Evolutionary conservation across 2,329 filamentous ascomycete species (phyloP).

Genomic region (Eutypa lata): DNA sequence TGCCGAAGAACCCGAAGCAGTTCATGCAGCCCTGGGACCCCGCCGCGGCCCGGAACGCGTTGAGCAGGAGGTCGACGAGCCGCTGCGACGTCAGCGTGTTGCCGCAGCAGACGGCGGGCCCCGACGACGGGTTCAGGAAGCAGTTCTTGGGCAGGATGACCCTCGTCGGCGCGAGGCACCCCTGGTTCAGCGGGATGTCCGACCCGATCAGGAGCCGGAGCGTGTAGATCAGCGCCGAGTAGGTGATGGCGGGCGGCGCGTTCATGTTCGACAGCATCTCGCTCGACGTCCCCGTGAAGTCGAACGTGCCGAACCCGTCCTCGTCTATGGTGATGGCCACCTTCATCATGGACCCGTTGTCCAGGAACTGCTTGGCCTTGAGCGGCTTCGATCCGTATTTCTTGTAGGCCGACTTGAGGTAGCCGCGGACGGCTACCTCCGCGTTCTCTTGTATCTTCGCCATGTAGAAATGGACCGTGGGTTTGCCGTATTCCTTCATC

Average conservation of each 20-base stretch:
- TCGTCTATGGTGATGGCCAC: constrained; percentile 53
- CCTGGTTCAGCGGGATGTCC: constrained; percentile 74
- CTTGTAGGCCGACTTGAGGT: constrained; percentile 34
- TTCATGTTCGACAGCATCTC: constrained; percentile 35
- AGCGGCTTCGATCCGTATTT: constrained; percentile 53
- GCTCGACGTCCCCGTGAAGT: constrained; percentile 48
- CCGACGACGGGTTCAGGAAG: constrained; percentile 29
- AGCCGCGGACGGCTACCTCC: constrained; percentile 31
- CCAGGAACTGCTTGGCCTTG: constrained; percentile 69
- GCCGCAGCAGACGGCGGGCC: constrained; percentile 19
- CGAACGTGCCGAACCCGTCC: constrained; percentile 67
- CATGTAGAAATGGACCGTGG: constrained; percentile 36
- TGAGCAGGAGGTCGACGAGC: constrained; percentile 15
- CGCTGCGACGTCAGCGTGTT: constrained; percentile 21
- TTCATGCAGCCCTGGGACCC: constrained; percentile 78
- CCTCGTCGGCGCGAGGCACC: constrained; percentile 49
- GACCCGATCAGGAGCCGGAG: constrained; percentile 64
- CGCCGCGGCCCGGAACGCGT: constrained; percentile 39
- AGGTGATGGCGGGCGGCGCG: constrained; percentile 28
- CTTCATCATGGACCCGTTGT: constrained; percentile 46
- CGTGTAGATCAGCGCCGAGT: constrained; percentile 28
- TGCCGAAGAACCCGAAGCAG: constrained; percentile 68
- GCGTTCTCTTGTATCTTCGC: constrained; percentile 39
- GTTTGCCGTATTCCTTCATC: constrained; percentile 31
- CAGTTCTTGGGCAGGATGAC: constrained; percentile 23